Conservation (phyloP, 176 grass and related monocot species). For the Eragrostis nindensis region DNA sequence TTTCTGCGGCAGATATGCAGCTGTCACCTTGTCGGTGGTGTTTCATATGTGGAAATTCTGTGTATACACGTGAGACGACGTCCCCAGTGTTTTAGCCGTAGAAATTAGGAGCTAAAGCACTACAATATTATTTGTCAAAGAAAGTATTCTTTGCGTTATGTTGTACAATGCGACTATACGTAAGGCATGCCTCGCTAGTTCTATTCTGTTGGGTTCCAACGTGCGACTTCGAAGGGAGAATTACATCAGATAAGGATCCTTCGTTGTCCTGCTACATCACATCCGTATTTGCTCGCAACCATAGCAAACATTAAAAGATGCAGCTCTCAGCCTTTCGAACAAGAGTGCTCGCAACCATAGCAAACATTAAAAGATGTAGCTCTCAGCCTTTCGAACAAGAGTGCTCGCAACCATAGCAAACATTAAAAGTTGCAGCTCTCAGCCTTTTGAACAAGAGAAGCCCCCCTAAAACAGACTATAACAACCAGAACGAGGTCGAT, state of each 20-base stretch:
- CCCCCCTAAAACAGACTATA: neutral
- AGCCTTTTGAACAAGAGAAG: neutral
- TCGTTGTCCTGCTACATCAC: neutral
- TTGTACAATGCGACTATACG: too few relatives aligned
- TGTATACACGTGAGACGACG: neutral
- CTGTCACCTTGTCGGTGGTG: neutral
- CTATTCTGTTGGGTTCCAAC: too few relatives aligned
- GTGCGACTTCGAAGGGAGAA: neutral
- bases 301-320: too few relatives aligned
- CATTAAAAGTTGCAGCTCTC: too few relatives aligned
- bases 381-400: too few relatives aligned
- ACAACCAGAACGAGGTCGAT: too few relatives aligned
- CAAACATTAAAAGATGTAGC: too few relatives aligned
- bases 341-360: too few relatives aligned
- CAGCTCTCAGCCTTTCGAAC: too few relatives aligned
- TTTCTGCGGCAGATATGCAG: neutral
- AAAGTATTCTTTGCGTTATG: too few relatives aligned
- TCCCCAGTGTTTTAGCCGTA: neutral
- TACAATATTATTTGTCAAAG: neutral
- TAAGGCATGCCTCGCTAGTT: too few relatives aligned
- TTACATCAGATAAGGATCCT: neutral
- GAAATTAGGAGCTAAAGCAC: neutral
- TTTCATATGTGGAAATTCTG: neutral
- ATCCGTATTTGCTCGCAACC: neutral
- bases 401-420: too few relatives aligned